Base-by-base conservation (phyloP, 306 rosid genomes). In the Malus asiatica region DNA sequence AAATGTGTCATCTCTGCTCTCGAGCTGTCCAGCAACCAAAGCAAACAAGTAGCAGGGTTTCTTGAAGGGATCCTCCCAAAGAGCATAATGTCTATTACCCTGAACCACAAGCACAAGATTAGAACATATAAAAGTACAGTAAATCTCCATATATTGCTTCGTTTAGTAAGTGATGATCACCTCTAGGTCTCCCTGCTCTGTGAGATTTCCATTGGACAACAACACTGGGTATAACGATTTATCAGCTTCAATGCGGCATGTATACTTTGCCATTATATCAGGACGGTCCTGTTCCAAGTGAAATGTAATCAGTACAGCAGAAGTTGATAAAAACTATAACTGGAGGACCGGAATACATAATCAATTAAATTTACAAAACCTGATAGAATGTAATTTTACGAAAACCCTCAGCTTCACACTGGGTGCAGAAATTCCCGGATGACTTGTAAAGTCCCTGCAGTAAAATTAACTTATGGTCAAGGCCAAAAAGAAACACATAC, bases 371-470 rank as follows among this genome's bases (percentile, higher is more conserved):
- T 61, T 79, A 45, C 71, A 68, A 20, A 79, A 90, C 99, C 97
- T 95, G 98, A 84, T 88, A 92, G 81, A 82, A 95, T 35, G 98
- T 95, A 80, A 95, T 92, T 74, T 95, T 95, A 71, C 96, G 97
- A 82, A 95, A 95, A 71, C 99, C 99, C 83, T 95, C 99, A 48
- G 99, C 99, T 86, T 95, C 99, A 81, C 99, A 95, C 80, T 95
- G 99, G 60, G 99, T 95, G 78, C 97, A 95, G 89, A 95, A 92
- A 86, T 90, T 95, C 72, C 96, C 97, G 75, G 99, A 89, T 76
- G 99, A 86, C 84, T 87, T 92, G 84, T 89, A 95, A 65, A 95
- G 98, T 20, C 99, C 98, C 97, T 95, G 60, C 72, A 87, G 71
- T 71, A 80, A 80, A 85, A 68, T 44, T 52, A 85, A 78, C 55